Conservation (phyloP, 306 rosid genomes). For the Cicer judaicum region DNA sequence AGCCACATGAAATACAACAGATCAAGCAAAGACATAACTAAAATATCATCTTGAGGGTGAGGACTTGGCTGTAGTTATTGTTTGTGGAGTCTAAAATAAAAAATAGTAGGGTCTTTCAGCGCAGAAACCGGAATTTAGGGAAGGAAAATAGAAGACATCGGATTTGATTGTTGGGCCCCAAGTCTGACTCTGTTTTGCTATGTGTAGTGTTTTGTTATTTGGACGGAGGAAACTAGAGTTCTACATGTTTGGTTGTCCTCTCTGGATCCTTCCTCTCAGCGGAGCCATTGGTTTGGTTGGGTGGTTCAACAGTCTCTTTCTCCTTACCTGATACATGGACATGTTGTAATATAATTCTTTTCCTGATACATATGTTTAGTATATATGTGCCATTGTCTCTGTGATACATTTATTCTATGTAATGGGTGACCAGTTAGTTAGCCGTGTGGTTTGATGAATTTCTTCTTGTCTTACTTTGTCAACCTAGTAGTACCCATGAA, state of each 20-base stretch:
- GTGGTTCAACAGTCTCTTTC: slow-evolving; percentile 34
- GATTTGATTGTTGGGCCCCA: slow-evolving; percentile 36
- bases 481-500: not conserved
- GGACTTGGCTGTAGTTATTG: slow-evolving; percentile 27
- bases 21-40: slow-evolving; percentile 58
- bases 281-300: slow-evolving; percentile 37
- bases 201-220: slow-evolving; percentile 38
- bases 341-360: slow-evolving; percentile 50
- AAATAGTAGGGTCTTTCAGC: not conserved
- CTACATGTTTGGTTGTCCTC: slow-evolving; percentile 15
- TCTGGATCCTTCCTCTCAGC: slow-evolving; percentile 22
- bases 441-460: slow-evolving; percentile 25
- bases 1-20: slow-evolving; percentile 90
- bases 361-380: slow-evolving; percentile 34
- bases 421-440: slow-evolving; percentile 28
- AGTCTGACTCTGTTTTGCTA: slow-evolving; percentile 38
- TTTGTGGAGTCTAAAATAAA: slow-evolving; percentile 43
- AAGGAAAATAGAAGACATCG: slow-evolving; percentile 24
- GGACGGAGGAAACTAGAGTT: slow-evolving; percentile 38
- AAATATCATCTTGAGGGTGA: slow-evolving; percentile 44
- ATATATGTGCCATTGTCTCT: slow-evolving; percentile 7
- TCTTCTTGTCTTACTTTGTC: slow-evolving; percentile 28
- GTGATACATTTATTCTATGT: not conserved
- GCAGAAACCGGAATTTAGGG: slow-evolving; percentile 13
- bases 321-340: slow-evolving; percentile 5